phyloP scores from a whole-genome alignment of 148 eudicot genomes.

The Euryodendron excelsum region DNA sequence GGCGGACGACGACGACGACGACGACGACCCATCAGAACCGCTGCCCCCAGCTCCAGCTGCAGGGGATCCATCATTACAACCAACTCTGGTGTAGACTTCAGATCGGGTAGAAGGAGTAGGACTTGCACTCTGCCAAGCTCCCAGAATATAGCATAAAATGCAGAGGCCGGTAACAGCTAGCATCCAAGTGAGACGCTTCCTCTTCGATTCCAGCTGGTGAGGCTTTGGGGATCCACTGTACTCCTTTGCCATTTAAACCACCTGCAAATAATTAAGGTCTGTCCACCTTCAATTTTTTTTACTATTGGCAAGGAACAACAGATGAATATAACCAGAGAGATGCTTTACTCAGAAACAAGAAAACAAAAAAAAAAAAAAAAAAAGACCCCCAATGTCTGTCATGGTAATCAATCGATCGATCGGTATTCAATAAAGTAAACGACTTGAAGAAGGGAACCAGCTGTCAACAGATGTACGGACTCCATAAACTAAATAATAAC shows the following conservation, averaged over 20 bases:
- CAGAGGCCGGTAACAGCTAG: conserved; percentile 68
- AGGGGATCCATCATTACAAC: conserved; percentile 30
- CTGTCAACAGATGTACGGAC: neutral
- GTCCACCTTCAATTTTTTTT: neutral
- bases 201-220: conserved; percentile 49
- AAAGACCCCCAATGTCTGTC: neutral
- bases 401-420: neutral
- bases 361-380: neutral
- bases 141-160: conserved; percentile 62
- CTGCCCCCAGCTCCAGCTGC: conserved; percentile 5
- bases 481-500: too few relatives aligned
- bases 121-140: conserved; percentile 65
- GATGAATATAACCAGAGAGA: too few relatives aligned
- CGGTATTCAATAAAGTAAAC: neutral
- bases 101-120: conserved; percentile 33
- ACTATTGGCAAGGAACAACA: too few relatives aligned
- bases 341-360: neutral
- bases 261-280: neutral
- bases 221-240: conserved; percentile 70
- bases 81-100: conserved; percentile 32
- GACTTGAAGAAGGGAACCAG: neutral
- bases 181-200: conserved; percentile 63
- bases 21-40: conserved; percentile 5
- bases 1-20: conserved; percentile 10
- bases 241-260: conserved; percentile 62